Base-by-base conservation (phyloP, 2,329 filamentous ascomycete genomes). In the Trichoderma sp. region DNA sequence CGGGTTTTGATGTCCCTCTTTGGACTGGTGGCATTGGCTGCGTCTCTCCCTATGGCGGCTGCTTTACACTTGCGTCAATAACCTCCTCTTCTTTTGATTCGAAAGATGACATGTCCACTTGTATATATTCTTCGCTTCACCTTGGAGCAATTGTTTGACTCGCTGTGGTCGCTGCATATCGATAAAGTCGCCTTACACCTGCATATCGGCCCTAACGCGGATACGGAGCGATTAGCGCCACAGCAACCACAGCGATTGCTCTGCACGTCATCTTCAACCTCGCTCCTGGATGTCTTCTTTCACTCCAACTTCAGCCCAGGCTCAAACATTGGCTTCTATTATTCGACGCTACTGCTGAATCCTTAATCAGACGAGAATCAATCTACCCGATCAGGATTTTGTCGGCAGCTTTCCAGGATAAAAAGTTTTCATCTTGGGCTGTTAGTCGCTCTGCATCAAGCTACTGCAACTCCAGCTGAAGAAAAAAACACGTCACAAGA, bases 171-270 rank as follows among this genome's bases (percentile, higher is more conserved):
- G 26, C 14, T 28, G 14, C 28, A 3, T n/a, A 59, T 59, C 24
- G 18, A 34, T 49, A 61, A 34, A 7, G 5, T 34, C 24, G 13
- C 14, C 14, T 28, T 34, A 5, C 21, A 24, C 6, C 34, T 24
- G 24, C 60, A 16, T 21, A 28, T 24, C 30, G 51, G 61, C 4
- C 43, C 61, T 21, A 43, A 21, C 24, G 26, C 61, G 61, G 61
- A 14, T 56, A 65, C 55, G 54, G 24, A 43, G 61, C 61, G 61
- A 51, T 43, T 43, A 55, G 39, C 61, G 61, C 61, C 61, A 65
- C 61, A n/a, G 39, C 49, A 65, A 65, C 39, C 16, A 24, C 16
- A 55, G 26, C 58, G n/a, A 55, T 46, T 56, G 61, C 51, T 28
- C 55, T 65, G 61, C 49, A 43, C 51, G 39, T 43, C 39, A 43